phyloP scores from a whole-genome alignment of 305 asterid species.

The Fraxinus xanthoxyloides region DNA sequence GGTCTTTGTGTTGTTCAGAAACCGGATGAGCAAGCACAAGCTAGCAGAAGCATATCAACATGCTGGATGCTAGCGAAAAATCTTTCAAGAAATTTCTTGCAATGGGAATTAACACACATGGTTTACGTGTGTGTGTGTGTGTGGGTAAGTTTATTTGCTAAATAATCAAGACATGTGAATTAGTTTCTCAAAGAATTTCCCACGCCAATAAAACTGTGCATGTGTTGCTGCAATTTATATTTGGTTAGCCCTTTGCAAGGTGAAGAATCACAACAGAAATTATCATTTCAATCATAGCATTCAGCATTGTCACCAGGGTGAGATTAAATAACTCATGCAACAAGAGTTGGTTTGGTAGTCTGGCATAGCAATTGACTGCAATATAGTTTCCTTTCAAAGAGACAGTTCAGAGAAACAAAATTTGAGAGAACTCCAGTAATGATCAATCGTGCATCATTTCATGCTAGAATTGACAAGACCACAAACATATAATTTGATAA shows the following conservation, averaged over 20 bases:
- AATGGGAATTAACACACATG: neutral
- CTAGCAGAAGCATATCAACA: neutral
- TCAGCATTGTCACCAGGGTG: constrained; percentile 2
- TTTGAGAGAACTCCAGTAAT: neutral
- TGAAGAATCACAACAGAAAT: neutral
- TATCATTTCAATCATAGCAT: neutral
- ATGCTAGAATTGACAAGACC: neutral
- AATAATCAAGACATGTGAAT: neutral
- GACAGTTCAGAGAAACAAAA: neutral
- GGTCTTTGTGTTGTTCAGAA: neutral
- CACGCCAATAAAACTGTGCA: neutral
- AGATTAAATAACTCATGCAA: constrained; percentile 20
- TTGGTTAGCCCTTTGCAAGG: neutral
- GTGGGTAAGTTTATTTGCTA: neutral
- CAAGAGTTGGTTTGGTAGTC: neutral
- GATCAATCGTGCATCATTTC: neutral
- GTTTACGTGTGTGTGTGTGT: neutral
- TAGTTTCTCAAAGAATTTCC: neutral
- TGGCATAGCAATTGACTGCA: neutral
- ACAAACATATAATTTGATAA: neutral
- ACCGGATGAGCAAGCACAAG: neutral
- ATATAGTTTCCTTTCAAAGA: neutral
- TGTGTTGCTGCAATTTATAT: neutral
- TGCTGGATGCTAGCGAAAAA: neutral
- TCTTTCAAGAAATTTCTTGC: neutral